Evolutionary conservation across 2,329 filamentous ascomycete genomes (phyloP).

Genomic region (Stylonectria norvegica): DNA sequence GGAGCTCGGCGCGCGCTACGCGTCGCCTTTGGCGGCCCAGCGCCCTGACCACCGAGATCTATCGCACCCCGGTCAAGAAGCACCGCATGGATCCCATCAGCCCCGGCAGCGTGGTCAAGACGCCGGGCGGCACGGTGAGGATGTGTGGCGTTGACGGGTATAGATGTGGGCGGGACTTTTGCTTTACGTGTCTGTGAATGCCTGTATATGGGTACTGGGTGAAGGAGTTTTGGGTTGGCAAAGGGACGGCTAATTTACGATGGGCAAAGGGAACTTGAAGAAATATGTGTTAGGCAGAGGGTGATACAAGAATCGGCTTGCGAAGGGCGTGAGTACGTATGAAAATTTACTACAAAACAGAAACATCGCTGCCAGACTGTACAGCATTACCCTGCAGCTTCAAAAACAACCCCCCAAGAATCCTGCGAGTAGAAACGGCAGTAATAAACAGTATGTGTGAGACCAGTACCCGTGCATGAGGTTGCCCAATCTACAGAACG

Average conservation of each 20-base stretch:
- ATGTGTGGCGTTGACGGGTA: conserved; percentile 56
- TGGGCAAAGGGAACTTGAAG: no score
- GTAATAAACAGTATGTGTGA: no score
- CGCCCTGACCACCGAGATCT: conserved; percentile 28
- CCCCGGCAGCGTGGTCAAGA: conserved; percentile 32
- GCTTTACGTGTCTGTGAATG: conserved; percentile 53
- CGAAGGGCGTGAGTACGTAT: no score
- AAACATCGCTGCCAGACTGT: not conserved
- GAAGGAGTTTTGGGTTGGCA: no score
- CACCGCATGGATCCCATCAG: conserved; percentile 17
- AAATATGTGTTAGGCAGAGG: no score
- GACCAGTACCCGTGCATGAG: no score
- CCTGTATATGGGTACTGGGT: no score
- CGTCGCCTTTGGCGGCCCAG: conserved; percentile 29
- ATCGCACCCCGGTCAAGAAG: conserved; percentile 27
- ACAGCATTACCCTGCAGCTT: no score
- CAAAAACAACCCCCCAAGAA: no score
- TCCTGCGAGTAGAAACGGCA: no score
- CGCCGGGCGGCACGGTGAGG: conserved; percentile 48
- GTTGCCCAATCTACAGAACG: conserved; percentile 22
- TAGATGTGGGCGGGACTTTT: conserved; percentile 55
- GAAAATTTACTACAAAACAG: not conserved
- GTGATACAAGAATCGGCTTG: no score
- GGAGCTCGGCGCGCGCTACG: conserved; percentile 13
- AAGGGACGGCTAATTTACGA: no score